Evolutionary conservation across 2,329 filamentous ascomycete genomes (phyloP).

Genomic region (Fusarium solani-melongenae): DNA sequence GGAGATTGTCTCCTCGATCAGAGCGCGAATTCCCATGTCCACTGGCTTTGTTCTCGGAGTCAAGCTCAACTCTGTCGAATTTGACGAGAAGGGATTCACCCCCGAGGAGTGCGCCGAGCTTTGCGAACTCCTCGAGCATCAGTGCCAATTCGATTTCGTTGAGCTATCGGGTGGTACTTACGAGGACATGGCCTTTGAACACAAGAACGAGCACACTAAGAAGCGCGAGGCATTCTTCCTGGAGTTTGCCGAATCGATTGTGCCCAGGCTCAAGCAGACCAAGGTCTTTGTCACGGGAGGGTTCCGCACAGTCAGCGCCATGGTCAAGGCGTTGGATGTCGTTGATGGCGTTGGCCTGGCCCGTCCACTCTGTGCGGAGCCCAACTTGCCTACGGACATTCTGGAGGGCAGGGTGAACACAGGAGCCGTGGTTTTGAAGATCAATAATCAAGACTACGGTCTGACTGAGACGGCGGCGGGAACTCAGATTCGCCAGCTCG

Average conservation of each 20-base stretch:
- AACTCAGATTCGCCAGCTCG: no score
- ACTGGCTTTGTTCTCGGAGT: constrained; percentile 59
- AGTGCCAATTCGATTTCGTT: constrained; percentile 63
- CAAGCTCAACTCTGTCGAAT: constrained; percentile 69
- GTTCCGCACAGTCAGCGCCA: constrained; percentile 63
- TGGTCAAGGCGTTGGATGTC: constrained; percentile 66
- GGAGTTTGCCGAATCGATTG: constrained; percentile 67
- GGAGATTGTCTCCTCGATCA: constrained; percentile 55
- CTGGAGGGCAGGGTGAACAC: constrained; percentile 48
- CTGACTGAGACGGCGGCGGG: no score
- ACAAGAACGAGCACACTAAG: constrained; percentile 64
- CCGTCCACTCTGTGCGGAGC: constrained; percentile 43
- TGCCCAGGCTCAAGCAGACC: constrained; percentile 58
- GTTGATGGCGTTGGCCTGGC: constrained; percentile 71
- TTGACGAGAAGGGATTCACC: constrained; percentile 63
- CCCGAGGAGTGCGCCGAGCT: constrained; percentile 63
- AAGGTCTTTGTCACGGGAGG: constrained; percentile 70
- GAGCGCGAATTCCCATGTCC: constrained; percentile 41
- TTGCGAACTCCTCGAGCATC: constrained; percentile 58
- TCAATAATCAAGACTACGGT: no score
- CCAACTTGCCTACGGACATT: constrained; percentile 43
- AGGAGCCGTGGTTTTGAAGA: no score
- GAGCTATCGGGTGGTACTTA: constrained; percentile 72
- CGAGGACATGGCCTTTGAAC: constrained; percentile 61
- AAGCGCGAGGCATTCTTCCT: constrained; percentile 70